phyloP scores from a whole-genome alignment of 352 stramenopile species.

The Pythium phragmiticola region DNA sequence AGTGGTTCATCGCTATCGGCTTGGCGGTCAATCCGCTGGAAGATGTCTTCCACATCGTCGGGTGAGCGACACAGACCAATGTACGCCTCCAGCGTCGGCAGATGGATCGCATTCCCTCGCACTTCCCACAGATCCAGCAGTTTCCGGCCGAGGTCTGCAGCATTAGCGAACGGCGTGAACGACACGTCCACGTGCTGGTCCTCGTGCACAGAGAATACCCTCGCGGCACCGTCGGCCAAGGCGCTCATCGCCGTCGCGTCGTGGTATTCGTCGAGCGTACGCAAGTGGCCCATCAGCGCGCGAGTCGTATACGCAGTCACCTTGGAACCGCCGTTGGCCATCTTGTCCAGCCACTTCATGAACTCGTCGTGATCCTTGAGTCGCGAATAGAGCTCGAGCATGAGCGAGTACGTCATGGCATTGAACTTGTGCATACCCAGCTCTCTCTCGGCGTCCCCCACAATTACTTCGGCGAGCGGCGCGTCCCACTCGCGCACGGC shows the following conservation, averaged over 20 bases:
- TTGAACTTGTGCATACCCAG: conserved; percentile 45
- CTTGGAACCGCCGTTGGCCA: conserved; percentile 42
- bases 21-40: conserved; percentile 33
- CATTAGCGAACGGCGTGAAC: conserved; percentile 8
- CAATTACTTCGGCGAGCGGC: conserved; percentile 51
- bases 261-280: conserved; percentile 22
- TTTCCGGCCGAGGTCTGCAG: conserved; percentile 11
- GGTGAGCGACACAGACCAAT: conserved; percentile 10
- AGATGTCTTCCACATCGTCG: conserved; percentile 18
- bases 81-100: conserved; percentile 17
- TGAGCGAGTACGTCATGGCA: conserved; percentile 73
- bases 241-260: conserved; percentile 5
- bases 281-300: conserved; percentile 49
- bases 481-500: conserved; percentile 51
- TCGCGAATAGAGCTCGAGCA: conserved; percentile 60
- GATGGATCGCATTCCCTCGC: conserved; percentile 10
- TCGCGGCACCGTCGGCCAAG: conserved; percentile 9
- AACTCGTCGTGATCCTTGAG: conserved; percentile 48
- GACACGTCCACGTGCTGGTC: conserved; percentile 1
- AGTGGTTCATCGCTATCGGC: conserved; percentile 30
- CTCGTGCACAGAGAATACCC: conserved; percentile 3
- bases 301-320: conserved; percentile 54
- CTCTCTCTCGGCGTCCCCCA: conserved; percentile 36
- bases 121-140: conserved; percentile 19
- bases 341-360: conserved; percentile 44